These are phyloP conservation scores for Cystobasidium onofrii DNA, from an alignment of 768 basidiomycete species.

Conservation along the genomic window DNA sequence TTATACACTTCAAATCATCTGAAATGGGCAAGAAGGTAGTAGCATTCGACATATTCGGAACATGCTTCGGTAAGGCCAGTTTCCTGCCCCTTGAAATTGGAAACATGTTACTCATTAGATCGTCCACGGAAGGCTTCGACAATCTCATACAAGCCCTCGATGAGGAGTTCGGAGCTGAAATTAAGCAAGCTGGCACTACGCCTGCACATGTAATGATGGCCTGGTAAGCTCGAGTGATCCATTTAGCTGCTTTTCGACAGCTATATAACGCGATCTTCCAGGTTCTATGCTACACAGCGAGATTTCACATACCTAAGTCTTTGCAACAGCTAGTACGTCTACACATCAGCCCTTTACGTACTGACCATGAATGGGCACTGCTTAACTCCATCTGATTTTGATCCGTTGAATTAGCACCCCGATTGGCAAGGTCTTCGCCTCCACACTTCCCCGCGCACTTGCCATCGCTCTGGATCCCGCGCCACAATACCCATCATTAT, in stretches of 20 bases:
- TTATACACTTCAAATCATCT: neutral
- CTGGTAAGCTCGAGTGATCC: neutral
- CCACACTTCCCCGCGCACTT: slow-evolving; percentile 29
- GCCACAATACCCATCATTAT: slow-evolving; percentile 26
- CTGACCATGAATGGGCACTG: neutral
- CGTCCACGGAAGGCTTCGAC: slow-evolving; percentile 21
- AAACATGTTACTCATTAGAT: too few species aligned
- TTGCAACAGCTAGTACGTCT: neutral
- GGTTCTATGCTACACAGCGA: slow-evolving; percentile 27
- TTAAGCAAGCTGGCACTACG: slow-evolving; percentile 33
- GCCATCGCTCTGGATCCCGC: slow-evolving; percentile 29
- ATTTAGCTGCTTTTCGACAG: neutral
- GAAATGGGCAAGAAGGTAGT: slow-evolving; percentile 31
- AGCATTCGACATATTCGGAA: slow-evolving; percentile 30
- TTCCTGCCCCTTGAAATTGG: neutral
- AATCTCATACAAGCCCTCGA: slow-evolving; percentile 26
- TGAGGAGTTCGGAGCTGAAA: slow-evolving; percentile 11
- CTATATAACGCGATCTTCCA: neutral
- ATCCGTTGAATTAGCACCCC: too few species aligned
- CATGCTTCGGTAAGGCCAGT: slow-evolving; percentile 27
- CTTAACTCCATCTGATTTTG: too few species aligned
- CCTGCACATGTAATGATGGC: slow-evolving; percentile 30
- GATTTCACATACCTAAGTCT: slow-evolving; percentile 21
- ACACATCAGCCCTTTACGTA: too few species aligned
- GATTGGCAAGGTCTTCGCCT: slow-evolving; percentile 26